Evolutionary conservation across 495 filamentous ascomycete genomes (phyloP).

Genomic region (Xylaria longipes): DNA sequence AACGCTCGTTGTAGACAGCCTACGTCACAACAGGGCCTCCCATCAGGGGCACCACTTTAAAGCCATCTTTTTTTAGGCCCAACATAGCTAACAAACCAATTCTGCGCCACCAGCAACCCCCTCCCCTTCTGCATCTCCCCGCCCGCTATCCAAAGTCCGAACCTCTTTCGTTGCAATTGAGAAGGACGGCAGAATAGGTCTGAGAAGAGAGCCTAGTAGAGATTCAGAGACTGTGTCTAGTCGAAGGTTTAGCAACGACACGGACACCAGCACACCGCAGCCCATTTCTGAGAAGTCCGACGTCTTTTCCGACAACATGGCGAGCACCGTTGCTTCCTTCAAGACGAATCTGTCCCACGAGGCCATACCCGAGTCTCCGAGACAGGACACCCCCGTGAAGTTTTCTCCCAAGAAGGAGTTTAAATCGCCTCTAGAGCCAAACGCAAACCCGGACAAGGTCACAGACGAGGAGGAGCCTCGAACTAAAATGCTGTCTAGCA

Average conservation of each 20-base stretch:
- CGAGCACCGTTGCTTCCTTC: slow-evolving; percentile 34
- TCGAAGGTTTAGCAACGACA: slow-evolving; percentile 46
- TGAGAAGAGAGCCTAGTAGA: slow-evolving; percentile 49
- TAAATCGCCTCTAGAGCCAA: slow-evolving; percentile 35
- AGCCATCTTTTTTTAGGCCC: slow-evolving; percentile 20
- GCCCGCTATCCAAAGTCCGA: slow-evolving; percentile 78
- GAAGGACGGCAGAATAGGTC: slow-evolving; percentile 58
- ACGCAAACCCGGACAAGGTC: slow-evolving; percentile 41
- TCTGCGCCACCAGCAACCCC: slow-evolving; percentile 35
- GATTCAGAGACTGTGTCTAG: slow-evolving; percentile 48
- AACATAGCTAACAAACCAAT: slow-evolving; percentile 35
- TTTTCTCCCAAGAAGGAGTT: slow-evolving; percentile 28
- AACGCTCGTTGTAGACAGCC: slow-evolving; percentile 1
- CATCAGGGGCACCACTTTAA: slow-evolving; percentile 21
- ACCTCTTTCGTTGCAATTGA: slow-evolving; percentile 87
- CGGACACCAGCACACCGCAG: slow-evolving; percentile 41
- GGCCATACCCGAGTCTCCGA: slow-evolving; percentile 44
- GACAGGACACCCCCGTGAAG: slow-evolving; percentile 26
- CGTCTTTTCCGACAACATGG: slow-evolving; percentile 38
- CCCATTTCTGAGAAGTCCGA: slow-evolving; percentile 41
- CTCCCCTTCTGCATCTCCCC: slow-evolving; percentile 50
- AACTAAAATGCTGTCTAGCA: slow-evolving; percentile 34
- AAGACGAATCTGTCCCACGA: slow-evolving; percentile 44
- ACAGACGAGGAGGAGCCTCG: slow-evolving; percentile 38
- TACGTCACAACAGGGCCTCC: slow-evolving; percentile 23